Base-by-base conservation (phyloP, 805 yeast species). In the Zygosaccharomyces pseudorouxii region DNA sequence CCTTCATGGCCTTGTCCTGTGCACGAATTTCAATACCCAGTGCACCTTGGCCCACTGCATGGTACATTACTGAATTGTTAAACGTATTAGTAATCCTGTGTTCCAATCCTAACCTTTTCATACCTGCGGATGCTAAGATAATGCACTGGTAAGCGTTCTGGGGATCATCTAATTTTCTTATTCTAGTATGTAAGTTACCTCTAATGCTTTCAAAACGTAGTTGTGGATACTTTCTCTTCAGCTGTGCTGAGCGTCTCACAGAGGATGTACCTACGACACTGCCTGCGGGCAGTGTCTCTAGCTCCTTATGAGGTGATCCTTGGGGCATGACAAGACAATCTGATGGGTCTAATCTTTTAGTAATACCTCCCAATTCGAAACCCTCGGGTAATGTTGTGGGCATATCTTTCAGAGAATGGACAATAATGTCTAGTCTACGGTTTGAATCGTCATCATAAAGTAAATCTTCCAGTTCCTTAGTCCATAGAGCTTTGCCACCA, bases 11-110 rank as follows among this genome's bases (percentile, higher is more conserved):
- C 5, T 67, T 60, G 66, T 93, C 96, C 50, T 76, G 78, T 50
- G 76, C 76, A 58, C 95, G 78, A 56, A 92, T 87, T 70, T 93
- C 99, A 23, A 93, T 72, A 16, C 98, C 99, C 39, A 93, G 70
- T 0, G 98, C 98, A 54, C 99, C 99, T 71, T 93, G 99, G n/a
- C 99, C 99, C 40, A 93, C 97, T 1, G 99, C 97, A 64, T 92
- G 87, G 64, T 82, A 85, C 96, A 92, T 87, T 47, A 84, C 86
- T 29, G 87, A 85, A 4, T 81, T 75, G 48, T 83, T 80, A 53
- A 93, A 74, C 55, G 74, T 76, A 53, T 78, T 74, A 5, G 96
- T 82, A 62, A 93, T 89, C 65, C 97, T 75, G 56, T 80, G 66
- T n/a, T 78, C 81, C 45, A 90, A 70, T 10, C 82, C 86, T 38